phyloP scores from a whole-genome alignment of 495 filamentous ascomycete genomes.

The Darksidea phi region DNA sequence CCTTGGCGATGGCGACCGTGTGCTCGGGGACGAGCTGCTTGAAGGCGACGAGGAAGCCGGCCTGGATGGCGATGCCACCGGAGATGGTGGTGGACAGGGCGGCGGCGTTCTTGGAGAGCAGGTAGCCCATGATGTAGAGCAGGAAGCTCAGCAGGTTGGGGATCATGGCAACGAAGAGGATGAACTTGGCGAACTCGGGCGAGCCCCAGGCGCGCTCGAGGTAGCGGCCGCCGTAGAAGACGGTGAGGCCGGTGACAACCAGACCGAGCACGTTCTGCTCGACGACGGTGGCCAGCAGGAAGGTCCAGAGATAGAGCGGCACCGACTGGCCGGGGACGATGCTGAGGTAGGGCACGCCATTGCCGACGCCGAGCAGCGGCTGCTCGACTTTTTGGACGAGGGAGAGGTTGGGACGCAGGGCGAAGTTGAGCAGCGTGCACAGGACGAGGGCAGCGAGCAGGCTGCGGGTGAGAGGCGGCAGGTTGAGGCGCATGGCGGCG shows the following conservation, averaged over 20 bases:
- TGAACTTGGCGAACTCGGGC: constrained; percentile 88
- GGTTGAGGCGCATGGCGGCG: constrained; percentile 79
- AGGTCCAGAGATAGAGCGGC: constrained; percentile 83
- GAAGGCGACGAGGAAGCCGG: constrained; percentile 93
- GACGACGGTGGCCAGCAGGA: constrained; percentile 80
- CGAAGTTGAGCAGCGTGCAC: constrained; percentile 78
- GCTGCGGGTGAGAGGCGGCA: constrained; percentile 84
- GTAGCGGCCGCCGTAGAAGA: constrained; percentile 93
- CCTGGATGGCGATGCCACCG: constrained; percentile 85
- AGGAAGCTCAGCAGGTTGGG: constrained; percentile 76
- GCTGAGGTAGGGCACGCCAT: constrained; percentile 78
- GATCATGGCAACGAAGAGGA: constrained; percentile 70
- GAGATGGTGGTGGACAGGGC: constrained; percentile 80
- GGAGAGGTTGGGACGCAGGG: constrained; percentile 27
- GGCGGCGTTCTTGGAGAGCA: constrained; percentile 62
- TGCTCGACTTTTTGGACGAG: constrained; percentile 44
- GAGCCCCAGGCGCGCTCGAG: constrained; percentile 95
- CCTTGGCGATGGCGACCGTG: constrained; percentile 90
- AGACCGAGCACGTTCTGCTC: constrained; percentile 93
- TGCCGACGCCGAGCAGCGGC: constrained; percentile 43
- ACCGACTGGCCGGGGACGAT: constrained; percentile 79
- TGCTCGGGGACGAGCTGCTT: constrained; percentile 98
- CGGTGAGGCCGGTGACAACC: constrained; percentile 70
- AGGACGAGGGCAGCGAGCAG: constrained; percentile 70
- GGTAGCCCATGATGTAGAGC: constrained; percentile 69